Conservation (phyloP, 257 asterid genomes). For the Jacaranda copaia region DNA sequence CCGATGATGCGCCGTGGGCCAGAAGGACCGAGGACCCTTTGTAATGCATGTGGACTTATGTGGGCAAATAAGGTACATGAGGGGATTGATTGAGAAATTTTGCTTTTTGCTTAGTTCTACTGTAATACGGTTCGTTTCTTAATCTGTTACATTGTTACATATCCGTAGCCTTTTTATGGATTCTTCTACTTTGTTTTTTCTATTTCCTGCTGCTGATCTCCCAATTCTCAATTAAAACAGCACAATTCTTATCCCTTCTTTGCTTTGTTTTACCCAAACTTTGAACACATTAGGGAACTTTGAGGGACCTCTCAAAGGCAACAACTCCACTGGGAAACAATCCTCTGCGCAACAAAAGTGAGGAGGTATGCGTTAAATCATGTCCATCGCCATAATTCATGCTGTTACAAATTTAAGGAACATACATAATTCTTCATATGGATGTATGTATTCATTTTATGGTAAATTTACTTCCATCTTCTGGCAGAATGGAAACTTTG, state of each 20-base stretch:
- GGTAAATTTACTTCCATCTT: background rate
- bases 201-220: conserved; percentile 22
- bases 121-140: conserved; percentile 8
- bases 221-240: conserved; percentile 19
- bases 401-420: background rate
- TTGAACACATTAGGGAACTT: conserved; percentile 53
- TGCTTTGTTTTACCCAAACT: conserved; percentile 11
- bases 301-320: conserved; percentile 75
- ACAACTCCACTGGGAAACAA: conserved; percentile 41
- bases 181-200: conserved; percentile 8
- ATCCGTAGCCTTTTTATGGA: background rate
- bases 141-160: background rate
- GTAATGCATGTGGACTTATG: conserved; percentile 90
- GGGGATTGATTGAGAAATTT: conserved; percentile 25
- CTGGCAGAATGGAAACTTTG: conserved; percentile 55
- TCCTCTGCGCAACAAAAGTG: conserved; percentile 47
- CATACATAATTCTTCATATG: background rate
- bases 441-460: background rate
- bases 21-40: conserved; percentile 85
- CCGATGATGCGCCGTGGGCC: conserved; percentile 96
- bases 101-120: background rate
- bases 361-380: conserved; percentile 55
- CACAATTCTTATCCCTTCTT: background rate
- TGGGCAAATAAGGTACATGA: conserved; percentile 82
- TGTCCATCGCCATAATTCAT: background rate